Base-by-base conservation (phyloP, 202 grass and related monocot species). In the Zizania palustris region DNA sequence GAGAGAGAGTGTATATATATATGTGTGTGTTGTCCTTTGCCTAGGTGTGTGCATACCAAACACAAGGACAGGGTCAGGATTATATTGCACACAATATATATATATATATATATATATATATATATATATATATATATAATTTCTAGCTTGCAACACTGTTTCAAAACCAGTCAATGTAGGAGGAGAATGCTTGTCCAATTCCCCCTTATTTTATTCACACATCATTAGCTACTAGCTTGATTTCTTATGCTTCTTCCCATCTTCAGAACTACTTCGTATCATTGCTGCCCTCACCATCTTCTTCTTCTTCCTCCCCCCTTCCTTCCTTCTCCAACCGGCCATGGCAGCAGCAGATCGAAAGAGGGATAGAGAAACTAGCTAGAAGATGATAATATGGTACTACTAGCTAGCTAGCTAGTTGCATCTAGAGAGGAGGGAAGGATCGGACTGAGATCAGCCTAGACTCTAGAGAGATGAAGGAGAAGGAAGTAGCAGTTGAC, bases 141-240 rank as follows among this genome's bases (percentile, higher is more conserved):
- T 43, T 61, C 61, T 9, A 79, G 69, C 28, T 75, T 55, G 51
- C 5, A 55, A 81, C 61, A 73, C n/a, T 73, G 80, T 87, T 79
- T 82, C 45, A 71, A 85, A 75, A 76, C 56, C 71, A 82, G 89
- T 92, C 89, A 96, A 92, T 88, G 79, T 87, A 87, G 75, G 51
- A 72, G 59, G 67, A 65, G 87, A 85, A 88, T 92, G 81, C 87
- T 85, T 92, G 86, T 82, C 81, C 71, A 45, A 79, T 87, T 85
- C 75, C 85, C 72, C 50, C 66, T 63, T 82, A 83, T 84, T 96
- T 71, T 87, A 88, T 92, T 82, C 78, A 10, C 69, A 80, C 76
- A 77, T 84, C 85, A 78, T 70, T 95, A 87, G 51, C 51, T 5
- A 55, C 11, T 55, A 55, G 51, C 51, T 45, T 20, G 69, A 79